Evolutionary conservation across 2,329 filamentous ascomycete species (phyloP), one percentile per base, ranked within the genome.

Genomic region (Rhynchosporium agropyri): DNA sequence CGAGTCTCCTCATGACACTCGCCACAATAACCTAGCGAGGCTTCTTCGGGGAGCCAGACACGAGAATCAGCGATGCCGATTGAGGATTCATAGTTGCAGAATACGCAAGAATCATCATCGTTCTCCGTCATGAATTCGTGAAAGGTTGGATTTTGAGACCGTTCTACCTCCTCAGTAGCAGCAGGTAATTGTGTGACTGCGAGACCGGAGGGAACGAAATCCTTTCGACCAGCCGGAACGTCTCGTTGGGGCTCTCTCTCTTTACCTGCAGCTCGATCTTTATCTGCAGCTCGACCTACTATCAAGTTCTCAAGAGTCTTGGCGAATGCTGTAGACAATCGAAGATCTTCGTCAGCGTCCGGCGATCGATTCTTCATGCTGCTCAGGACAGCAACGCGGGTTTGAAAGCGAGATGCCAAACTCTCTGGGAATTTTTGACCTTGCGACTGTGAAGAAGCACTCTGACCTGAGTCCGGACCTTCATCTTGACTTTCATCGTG

Each of bases 51-150:
- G n/a, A 69, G 65, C 50, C 58, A 67, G 20, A 67, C 48, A 2
- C 42, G 13, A 4, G 63, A 48, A 15, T 69, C 61, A 10, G 2
- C 13, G n/a, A 70, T 28, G 20, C 69, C 68, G 15, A 56, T 68
- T 36, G 66, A 64, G 43, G 58, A 54, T 9, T 62, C 61, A 36
- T 54, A 65, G 13, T 54, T 28, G 40, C 69, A 70, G 58, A 69
- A 70, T 9, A 66, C 60, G 50, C 69, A 70, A 5, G 36, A 49
- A 3, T 63, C 15, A 33, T 63, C 48, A 20, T 58, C 58, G 9
- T 58, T 20, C 6, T 42, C 58, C 12, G 9, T 38, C 20, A 38
- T 50, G 5, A 13, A 48, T 12, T 49, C 28, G n/a, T 50, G 20
- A 13, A 49, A 15, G 12, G 13, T 38, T 3, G 28, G 40, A 31